phyloP scores from a whole-genome alignment of 495 filamentous ascomycete genomes.

The Apodospora peruviana region DNA sequence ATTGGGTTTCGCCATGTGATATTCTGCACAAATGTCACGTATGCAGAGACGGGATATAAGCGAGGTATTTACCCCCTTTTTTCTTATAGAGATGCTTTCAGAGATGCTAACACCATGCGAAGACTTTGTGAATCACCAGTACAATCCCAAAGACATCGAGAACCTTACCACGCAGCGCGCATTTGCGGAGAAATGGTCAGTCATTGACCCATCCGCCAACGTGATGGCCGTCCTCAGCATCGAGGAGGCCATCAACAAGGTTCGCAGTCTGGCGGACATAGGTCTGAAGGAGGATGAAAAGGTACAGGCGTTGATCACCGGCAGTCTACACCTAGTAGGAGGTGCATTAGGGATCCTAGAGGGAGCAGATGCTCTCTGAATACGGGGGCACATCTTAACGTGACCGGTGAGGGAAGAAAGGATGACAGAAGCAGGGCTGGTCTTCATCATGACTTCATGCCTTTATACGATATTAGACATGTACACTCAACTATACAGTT shows the following conservation, averaged over 20 bases:
- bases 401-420: too few species aligned
- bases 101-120: background rate
- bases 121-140: slow-evolving; percentile 74
- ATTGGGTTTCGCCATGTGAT: slow-evolving; percentile 71
- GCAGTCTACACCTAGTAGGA: slow-evolving; percentile 58
- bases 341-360: slow-evolving; percentile 49
- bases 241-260: slow-evolving; percentile 74
- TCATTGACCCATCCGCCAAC: slow-evolving; percentile 55
- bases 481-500: slow-evolving; percentile 2
- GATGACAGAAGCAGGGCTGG: background rate
- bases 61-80: slow-evolving; percentile 22
- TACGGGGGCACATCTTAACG: background rate
- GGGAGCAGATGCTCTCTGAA: slow-evolving; percentile 31
- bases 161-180: slow-evolving; percentile 66
- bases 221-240: slow-evolving; percentile 69
- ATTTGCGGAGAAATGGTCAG: slow-evolving; percentile 67
- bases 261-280: slow-evolving; percentile 43
- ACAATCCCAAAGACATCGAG: slow-evolving; percentile 60
- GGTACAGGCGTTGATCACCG: slow-evolving; percentile 52
- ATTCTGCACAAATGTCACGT: slow-evolving; percentile 88
- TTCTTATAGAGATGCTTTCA: background rate
- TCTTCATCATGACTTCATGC: slow-evolving; percentile 13
- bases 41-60: slow-evolving; percentile 62
- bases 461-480: slow-evolving; percentile 8
- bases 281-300: slow-evolving; percentile 19